Evolutionary conservation across 805 yeast genomes (phyloP).

Genomic region (Saccharomycopsis capsularis): DNA sequence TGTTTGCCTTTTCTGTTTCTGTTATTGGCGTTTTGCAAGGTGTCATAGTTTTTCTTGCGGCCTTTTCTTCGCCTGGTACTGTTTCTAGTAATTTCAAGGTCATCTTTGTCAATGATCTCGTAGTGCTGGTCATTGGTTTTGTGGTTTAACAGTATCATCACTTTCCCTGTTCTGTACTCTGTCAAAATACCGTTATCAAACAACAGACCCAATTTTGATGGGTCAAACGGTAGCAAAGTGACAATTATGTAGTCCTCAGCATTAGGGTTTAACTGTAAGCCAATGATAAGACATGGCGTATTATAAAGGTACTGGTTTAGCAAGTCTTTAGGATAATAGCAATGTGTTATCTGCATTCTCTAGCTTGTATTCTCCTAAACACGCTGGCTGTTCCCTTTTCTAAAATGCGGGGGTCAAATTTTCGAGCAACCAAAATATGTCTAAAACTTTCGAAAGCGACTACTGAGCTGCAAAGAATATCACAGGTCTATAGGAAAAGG

Average conservation of each 20-base stretch:
- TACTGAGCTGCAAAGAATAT: too few species aligned
- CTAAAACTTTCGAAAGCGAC: too few species aligned
- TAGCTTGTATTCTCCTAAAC: too few species aligned
- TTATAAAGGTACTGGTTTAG: conserved; percentile 12
- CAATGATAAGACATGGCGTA: conserved; percentile 20
- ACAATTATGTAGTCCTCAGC: conserved; percentile 17
- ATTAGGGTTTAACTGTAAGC: conserved; percentile 8
- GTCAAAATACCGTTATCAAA: conserved; percentile 5
- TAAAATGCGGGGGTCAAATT: too few species aligned
- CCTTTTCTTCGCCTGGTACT: neutral
- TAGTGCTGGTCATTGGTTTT: neutral
- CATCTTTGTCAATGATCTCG: neutral
- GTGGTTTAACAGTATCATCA: neutral
- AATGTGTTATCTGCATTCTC: conserved; percentile 11
- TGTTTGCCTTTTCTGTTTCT: neutral
- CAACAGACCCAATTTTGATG: conserved; percentile 9
- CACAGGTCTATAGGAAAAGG: too few species aligned
- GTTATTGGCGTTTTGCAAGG: neutral
- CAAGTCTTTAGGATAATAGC: conserved; percentile 21
- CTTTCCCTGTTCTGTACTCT: neutral
- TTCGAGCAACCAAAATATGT: too few species aligned
- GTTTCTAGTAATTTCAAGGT: neutral
- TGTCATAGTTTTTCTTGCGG: neutral
- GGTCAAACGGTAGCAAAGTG: conserved; percentile 19
- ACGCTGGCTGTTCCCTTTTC: neutral